Evolutionary conservation across 139 green algal species (phyloP).

Genomic region (Pleodorina starrii): DNA sequence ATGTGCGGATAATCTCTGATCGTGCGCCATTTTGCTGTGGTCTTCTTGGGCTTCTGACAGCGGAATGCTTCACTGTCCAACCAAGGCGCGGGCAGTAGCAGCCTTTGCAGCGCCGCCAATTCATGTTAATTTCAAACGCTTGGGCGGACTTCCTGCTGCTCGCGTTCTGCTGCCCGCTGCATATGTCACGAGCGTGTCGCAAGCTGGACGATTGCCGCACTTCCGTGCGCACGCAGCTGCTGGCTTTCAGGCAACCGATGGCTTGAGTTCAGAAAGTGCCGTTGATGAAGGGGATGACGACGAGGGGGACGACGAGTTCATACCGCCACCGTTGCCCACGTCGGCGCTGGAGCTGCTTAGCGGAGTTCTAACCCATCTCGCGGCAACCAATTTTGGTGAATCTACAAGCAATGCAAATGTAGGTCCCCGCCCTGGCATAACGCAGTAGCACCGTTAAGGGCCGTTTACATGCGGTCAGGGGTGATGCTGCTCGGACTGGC

Average conservation of each 20-base stretch:
- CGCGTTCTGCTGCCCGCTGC: neutral
- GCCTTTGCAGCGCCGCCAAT: neutral
- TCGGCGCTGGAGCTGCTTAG: conserved; percentile 13
- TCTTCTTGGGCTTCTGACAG: no score
- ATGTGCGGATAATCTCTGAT: no score
- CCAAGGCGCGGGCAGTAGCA: neutral
- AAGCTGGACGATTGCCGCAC: neutral
- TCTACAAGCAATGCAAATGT: no score
- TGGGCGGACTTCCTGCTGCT: neutral
- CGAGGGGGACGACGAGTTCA: neutral
- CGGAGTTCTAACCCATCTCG: neutral
- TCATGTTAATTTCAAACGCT: no score
- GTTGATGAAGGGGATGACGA: neutral
- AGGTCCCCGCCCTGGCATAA: no score
- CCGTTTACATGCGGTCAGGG: no score
- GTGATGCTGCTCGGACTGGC: no score
- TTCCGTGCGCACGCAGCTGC: neutral
- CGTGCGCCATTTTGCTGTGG: no score
- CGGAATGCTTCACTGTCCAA: neutral
- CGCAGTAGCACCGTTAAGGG: no score
- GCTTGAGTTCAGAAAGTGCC: neutral
- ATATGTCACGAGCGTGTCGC: neutral
- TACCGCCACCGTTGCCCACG: neutral
- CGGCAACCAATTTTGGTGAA: no score
- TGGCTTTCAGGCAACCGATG: neutral